Base-by-base conservation (phyloP, 2,329 filamentous ascomycete species). In the Colletotrichum truncatum region DNA sequence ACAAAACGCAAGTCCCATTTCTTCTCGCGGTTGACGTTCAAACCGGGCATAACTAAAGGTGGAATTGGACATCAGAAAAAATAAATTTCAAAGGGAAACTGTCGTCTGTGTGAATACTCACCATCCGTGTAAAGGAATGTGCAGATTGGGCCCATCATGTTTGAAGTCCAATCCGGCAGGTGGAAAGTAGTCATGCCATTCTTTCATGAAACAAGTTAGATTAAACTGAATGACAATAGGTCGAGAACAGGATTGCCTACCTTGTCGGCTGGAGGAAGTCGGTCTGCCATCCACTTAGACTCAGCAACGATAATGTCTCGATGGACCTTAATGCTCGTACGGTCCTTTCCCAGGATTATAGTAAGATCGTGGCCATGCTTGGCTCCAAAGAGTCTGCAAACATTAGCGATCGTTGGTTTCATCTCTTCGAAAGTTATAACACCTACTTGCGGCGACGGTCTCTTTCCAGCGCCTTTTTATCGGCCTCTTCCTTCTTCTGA, bases 61-160 rank as follows among this genome's bases (percentile, higher is more conserved):
- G 18, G 3, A 6, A 10, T 49, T 41, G 32, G 46, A 41, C n/a
- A 21, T 32, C 23, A 21, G 18, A 1, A 53, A 12, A 6, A 39
- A 10, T 5, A 16, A 16, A 16, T 4, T 3, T 1, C 8, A 10
- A 7, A 6, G 14, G 25, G 9, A 2, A 9, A 41, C 16, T 36
- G 11, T 14, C n/a, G 43, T 14, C 16, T 3, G n/a, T n/a, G n/a
- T n/a, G n/a, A n/a, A 26, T 28, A 14, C 76, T 62, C 64, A 77
- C 78, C 70, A 18, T 73, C 66, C 5, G 74, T 77, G 56, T 80
- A 80, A 53, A 79, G 73, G 61, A 75, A 80, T 26, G 70, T 70
- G 23, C 80, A 38, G 10, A 80, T 55, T 10, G 70, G 67, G 12
- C 59, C 39, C 16, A 67, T 38, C 32, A 56, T 43, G 3, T 32